A percentile compares a stretch with the other conserved stretches of the same genome.
Conservation (phyloP, 257 asterid genomes). For the Solanum appendiculatum region DNA sequence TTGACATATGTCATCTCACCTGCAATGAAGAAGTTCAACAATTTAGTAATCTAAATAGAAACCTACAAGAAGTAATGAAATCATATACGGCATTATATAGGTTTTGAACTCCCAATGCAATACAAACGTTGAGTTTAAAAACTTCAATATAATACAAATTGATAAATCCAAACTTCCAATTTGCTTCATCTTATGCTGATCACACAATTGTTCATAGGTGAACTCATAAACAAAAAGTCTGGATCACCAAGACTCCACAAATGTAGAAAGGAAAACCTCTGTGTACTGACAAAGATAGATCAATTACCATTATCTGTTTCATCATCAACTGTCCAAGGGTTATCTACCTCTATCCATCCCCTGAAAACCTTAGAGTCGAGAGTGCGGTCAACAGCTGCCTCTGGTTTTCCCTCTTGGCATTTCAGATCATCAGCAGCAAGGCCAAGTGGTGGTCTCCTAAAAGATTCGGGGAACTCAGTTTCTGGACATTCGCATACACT, state of each 20-base stretch:
- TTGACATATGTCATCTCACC: slow-evolving; percentile 95
- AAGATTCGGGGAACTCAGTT: slow-evolving; percentile 73
- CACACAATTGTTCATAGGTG: neutral
- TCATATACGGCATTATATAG: neutral
- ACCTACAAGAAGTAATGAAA: neutral
- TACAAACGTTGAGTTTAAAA: neutral
- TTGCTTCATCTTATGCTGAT: neutral
- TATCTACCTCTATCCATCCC: slow-evolving; percentile 90
- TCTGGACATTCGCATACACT: slow-evolving; percentile 97
- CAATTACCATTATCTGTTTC: slow-evolving; percentile 84
- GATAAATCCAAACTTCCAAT: neutral
- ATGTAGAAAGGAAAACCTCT: neutral
- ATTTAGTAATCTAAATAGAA: neutral
- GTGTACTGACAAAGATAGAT: neutral
- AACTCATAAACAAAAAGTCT: neutral
- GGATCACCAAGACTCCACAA: neutral
- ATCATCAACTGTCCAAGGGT: slow-evolving; percentile 92
- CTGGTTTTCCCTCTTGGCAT: slow-evolving; percentile 93
- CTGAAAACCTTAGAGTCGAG: slow-evolving; percentile 78
- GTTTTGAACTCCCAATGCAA: neutral
- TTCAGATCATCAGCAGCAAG: slow-evolving; percentile 68
- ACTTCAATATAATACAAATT: neutral
- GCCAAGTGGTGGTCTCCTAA: slow-evolving; percentile 43
- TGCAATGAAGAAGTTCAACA: slow-evolving; percentile 17
- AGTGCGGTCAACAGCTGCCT: slow-evolving; percentile 87